phyloP scores from a whole-genome alignment of 2,329 filamentous ascomycete species.

The Aspergillus melleus region DNA sequence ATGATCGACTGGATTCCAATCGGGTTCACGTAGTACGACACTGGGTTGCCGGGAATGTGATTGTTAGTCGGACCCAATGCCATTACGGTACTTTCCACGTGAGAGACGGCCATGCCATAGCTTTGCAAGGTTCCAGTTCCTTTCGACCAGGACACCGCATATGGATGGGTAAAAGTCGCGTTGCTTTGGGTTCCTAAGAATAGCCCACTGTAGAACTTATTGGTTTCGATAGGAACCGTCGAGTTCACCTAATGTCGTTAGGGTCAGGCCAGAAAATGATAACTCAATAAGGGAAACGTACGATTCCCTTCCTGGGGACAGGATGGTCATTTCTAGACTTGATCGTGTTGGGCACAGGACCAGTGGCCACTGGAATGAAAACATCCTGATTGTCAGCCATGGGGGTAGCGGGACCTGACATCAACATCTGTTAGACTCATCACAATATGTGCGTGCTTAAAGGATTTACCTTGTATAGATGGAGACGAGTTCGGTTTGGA shows the following conservation, averaged over 20 bases:
- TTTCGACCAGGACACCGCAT: slow-evolving; percentile 67
- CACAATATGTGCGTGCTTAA: not conserved
- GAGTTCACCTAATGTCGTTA: slow-evolving; percentile 29
- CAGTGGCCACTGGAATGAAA: slow-evolving; percentile 43
- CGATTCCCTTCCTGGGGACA: slow-evolving; percentile 40
- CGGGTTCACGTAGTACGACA: slow-evolving; percentile 76
- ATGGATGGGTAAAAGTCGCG: slow-evolving; percentile 74
- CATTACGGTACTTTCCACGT: slow-evolving; percentile 67
- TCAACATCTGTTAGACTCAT: slow-evolving; percentile 1
- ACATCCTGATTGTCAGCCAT: slow-evolving; percentile 41
- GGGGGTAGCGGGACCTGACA: slow-evolving; percentile 5
- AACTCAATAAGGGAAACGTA: slow-evolving; percentile 24
- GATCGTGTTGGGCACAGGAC: slow-evolving; percentile 40
- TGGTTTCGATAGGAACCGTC: slow-evolving; percentile 43
- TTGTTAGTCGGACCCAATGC: slow-evolving; percentile 62
- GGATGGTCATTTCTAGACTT: slow-evolving; percentile 43
- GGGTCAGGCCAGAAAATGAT: not conserved
- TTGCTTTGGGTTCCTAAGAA: slow-evolving; percentile 71
- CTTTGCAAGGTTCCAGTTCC: slow-evolving; percentile 63
- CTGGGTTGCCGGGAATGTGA: slow-evolving; percentile 56
- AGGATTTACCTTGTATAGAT: not conserved
- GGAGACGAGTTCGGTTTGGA: not conserved
- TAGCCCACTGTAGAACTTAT: slow-evolving; percentile 73
- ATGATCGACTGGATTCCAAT: slow-evolving; percentile 78
- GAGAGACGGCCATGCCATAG: slow-evolving; percentile 76